Base-by-base conservation (phyloP, 2,329 filamentous ascomycete genomes). In the Trichoderma sp. region DNA sequence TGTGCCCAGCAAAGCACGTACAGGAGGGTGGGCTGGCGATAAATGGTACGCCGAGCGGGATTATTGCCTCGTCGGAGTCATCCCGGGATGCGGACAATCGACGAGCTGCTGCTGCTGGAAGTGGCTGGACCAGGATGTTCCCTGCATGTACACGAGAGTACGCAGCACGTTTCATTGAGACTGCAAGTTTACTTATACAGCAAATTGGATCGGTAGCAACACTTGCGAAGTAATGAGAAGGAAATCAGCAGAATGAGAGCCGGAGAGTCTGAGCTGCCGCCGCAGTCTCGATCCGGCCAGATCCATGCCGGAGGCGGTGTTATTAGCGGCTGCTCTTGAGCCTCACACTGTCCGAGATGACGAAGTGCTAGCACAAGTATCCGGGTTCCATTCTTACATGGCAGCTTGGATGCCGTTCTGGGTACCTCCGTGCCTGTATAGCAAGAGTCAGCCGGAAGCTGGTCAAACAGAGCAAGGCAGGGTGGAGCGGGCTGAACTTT, bases 11-110 rank as follows among this genome's bases (percentile, higher is more conserved):
- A 35, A 40, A 19, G 7, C 29, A 35, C 56, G 61, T 56, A 59
- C 62, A 31, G 60, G 62, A 55, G 68, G 68, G 68, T 66, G 68
- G 68, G 61, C 55, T 49, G 52, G 37, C 56, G 31, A 57, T 49
- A 40, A 43, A 60, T 68, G 65, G 56, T 56, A 67, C 64, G 64
- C 64, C 64, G 56, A 67, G 59, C 64, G 64, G 64, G 40, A 58
- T 62, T 63, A 68, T 68, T 68, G 66, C 66, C 66, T 68, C 66
- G 66, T 63, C 66, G 66, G 66, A 68, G 66, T 57, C 58, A 47
- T 68, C 58, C 66, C 66, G 66, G 65, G 47, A 68, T 68, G 47
- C 24, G 21, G 24, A 49, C 10, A 49, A 68, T 43, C 16, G 29
- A 60, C 29, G 27, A 47, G 56, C 56, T 59, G 27, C 31, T 47